Evolutionary conservation across 2,329 filamentous ascomycete species (phyloP), one percentile per base, ranked within the genome.

Genomic region (Claviceps arundinis): DNA sequence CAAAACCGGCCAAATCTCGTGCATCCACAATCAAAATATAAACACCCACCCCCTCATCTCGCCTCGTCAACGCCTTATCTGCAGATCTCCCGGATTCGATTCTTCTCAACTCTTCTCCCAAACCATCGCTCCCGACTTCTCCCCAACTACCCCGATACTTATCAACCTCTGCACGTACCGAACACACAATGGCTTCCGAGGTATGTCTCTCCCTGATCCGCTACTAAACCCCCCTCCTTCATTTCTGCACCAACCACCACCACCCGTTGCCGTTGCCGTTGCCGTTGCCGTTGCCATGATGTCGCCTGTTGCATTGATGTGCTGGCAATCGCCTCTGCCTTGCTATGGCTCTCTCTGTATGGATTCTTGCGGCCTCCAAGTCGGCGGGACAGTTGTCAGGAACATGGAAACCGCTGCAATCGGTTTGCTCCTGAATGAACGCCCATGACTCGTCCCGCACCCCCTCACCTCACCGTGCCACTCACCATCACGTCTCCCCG

Each of bases 171-270:
- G 46, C 40, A 55, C 50, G 43, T 43, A 41, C 40, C 40, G 50
- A 50, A 56, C 55, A 44, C 50, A 51, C 51, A 50, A 67, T 67
- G 65, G 55, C 65, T 53, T 65, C 62, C 56, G 65, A 67, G 64
- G 65, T 67, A 65, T 57, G 60, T 59, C 40, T 43, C 50, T 49
- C 48, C 41, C 47, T 26, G 22, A 37, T 37, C 26, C 37, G 48
- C 17, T 43, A 38, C 43, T 41, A 37, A 22, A 43, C 42, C 45
- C 45, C 45, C 54, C 53, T 55, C 50, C 45, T 44, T 57, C 24
- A 34, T 37, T 49, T 53, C 53, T 41, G 37, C 30, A 38, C 51
- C 50, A 48, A 17, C 43, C 34, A 37, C 49, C 46, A 49, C 52
- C 19, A 9, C 24, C 49, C 37, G 50, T 38, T 47, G 52, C 50